Conservation (phyloP, 2,329 filamentous ascomycete genomes). For the Sarocladium brachiariae region DNA sequence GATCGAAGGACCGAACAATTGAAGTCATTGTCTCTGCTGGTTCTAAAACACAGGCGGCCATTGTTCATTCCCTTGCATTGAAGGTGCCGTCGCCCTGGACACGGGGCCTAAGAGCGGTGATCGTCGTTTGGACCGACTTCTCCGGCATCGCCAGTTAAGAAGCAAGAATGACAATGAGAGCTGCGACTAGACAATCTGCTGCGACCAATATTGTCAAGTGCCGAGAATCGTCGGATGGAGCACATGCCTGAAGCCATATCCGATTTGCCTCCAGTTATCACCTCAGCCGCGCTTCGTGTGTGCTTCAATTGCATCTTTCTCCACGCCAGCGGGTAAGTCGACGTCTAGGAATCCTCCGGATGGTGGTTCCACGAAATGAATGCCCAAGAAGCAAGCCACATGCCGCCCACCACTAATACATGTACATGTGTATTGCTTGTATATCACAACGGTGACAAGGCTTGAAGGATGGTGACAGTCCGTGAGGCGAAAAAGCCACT, state of each 20-base stretch:
- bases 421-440: too few species aligned
- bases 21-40: conserved; percentile 4
- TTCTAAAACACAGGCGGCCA: background rate
- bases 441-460: too few species aligned
- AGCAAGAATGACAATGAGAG: too few species aligned
- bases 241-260: background rate
- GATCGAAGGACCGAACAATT: conserved; percentile 1
- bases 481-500: background rate
- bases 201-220: background rate
- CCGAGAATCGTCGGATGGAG: background rate
- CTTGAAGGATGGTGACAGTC: background rate
- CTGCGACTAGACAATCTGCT: too few species aligned
- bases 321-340: background rate
- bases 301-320: background rate
- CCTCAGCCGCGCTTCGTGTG: background rate
- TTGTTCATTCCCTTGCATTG: conserved; percentile 1
- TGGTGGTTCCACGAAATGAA: background rate
- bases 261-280: background rate
- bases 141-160: too few species aligned
- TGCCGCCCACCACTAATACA: too few species aligned
- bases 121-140: background rate
- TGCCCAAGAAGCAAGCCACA: background rate
- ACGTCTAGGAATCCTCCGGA: background rate
- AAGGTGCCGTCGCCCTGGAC: conserved; percentile 5
- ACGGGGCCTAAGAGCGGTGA: background rate